Evolutionary conservation across 23 red algal genomes (phyloP), one percentile per base, ranked within the genome.

Genomic region (Cyanidioschyzon merolae): DNA sequence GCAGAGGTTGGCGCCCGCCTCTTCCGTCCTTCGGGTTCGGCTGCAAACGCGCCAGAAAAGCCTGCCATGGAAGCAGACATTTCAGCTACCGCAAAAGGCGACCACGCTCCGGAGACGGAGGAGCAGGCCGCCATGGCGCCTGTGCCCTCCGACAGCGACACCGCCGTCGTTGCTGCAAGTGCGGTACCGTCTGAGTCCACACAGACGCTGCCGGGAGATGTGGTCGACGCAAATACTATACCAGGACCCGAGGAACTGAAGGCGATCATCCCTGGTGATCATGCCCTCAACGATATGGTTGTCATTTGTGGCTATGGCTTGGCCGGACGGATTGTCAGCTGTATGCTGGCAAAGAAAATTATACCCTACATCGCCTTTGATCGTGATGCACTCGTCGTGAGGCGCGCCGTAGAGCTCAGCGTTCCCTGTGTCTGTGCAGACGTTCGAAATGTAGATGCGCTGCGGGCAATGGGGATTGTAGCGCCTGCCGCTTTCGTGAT

Each of bases 241-340:
- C n/a, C 63, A 25, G 29, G 3, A 7, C 16, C 32, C 7, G 63
- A 71, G 63, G n/a, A 35, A 12, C 63, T 71, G 16, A 54, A 54
- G 45, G 45, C 45, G 45, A 54, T 54, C 12, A 35, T 82, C 34
- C 58, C 27, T 1, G 39, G 58, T 15, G 21, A 16, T 29, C 39
- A 32, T 34, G 29, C 15, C 21, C 39, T 67, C 59, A 25, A 40
- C 37, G 58, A 74, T 7, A 17, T 82, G 0, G 87, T 96, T 25
- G 75, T 96, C 1, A 79, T 96, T 39, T 96, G 76, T 45, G 92
- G 92, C 45, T 90, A 82, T 85, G 92, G 90, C 15, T 85, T 84
- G 34, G 92, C 88, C 18, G 92, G 92, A 30, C 83, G 83, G 40
- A 83, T 96, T 16, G 83, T 96, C 21, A 88, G 80, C 21, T 57